phyloP scores from a whole-genome alignment of 2,329 filamentous ascomycete species.

The Corinectria fuckeliana region DNA sequence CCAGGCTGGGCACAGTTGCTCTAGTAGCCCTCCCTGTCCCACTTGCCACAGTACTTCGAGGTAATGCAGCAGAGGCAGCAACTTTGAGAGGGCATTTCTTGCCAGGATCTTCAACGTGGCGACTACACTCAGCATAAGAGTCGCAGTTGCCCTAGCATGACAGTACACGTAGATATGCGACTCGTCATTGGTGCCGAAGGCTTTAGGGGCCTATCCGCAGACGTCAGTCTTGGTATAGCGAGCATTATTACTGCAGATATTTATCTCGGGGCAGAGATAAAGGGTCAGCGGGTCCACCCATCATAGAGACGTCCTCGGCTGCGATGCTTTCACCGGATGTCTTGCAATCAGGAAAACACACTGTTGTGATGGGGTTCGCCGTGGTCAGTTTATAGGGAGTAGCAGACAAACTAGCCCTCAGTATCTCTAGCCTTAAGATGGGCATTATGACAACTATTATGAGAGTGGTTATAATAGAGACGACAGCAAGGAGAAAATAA shows the following conservation, averaged over 20 bases:
- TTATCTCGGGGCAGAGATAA: constrained; percentile 2
- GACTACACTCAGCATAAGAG: constrained; percentile 40
- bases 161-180: constrained; percentile 36
- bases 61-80: constrained; percentile 3
- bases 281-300: background rate
- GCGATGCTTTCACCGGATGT: background rate
- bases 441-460: background rate
- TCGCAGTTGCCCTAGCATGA: constrained; percentile 28
- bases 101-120: constrained; percentile 29
- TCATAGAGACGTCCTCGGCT: background rate
- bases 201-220: background rate
- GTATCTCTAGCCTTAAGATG: constrained; percentile 1
- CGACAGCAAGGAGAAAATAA: constrained; percentile 2
- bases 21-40: constrained; percentile 13
- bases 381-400: constrained; percentile 9
- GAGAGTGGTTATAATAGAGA: background rate
- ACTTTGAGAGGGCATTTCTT: constrained; percentile 47
- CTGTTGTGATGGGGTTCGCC: constrained; percentile 3
- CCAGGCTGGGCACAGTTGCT: constrained; percentile 23
- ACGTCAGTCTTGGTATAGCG: background rate
- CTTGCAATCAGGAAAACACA: background rate
- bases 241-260: background rate
- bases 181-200: constrained; percentile 32
- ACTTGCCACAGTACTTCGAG: background rate
- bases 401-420: constrained; percentile 1